These are phyloP conservation scores for Purshia tridentata DNA, from an alignment of 306 rosid species.

Conservation along the genomic window DNA sequence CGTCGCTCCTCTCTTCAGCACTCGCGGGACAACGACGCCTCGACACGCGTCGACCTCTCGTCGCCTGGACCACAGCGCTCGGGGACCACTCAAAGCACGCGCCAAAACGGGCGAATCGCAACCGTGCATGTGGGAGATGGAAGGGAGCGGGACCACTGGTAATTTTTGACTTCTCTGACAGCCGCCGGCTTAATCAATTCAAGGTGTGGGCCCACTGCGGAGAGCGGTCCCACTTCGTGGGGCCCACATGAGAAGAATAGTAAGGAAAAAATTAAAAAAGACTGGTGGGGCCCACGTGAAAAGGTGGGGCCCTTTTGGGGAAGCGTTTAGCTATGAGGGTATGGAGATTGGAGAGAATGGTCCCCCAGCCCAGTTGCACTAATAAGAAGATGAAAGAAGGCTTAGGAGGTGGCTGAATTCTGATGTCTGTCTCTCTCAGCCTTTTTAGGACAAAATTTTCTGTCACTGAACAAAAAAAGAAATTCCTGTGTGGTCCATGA, in stretches of 20 bases:
- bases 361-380: neutral
- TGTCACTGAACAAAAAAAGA: too few relatives aligned
- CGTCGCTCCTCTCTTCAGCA: slow-evolving; percentile 43
- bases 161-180: slow-evolving; percentile 47
- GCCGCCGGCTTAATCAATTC: slow-evolving; percentile 74
- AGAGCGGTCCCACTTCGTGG: slow-evolving; percentile 25
- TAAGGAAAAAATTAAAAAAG: neutral
- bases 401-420: too few relatives aligned
- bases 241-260: slow-evolving; percentile 19
- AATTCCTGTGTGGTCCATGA: too few relatives aligned
- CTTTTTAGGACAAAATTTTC: too few relatives aligned
- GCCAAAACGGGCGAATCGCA: slow-evolving; percentile 18
- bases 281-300: slow-evolving; percentile 6
- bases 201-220: slow-evolving; percentile 17
- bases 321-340: too few relatives aligned
- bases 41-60: slow-evolving; percentile 42
- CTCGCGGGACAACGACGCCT: slow-evolving; percentile 41
- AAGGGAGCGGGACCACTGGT: slow-evolving; percentile 36
- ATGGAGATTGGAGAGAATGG: neutral
- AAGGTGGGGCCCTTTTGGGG: neutral
- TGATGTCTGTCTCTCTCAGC: too few relatives aligned
- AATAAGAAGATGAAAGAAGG: too few relatives aligned
- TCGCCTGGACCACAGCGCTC: slow-evolving; percentile 47
- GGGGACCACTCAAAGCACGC: slow-evolving; percentile 60
- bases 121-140: slow-evolving; percentile 36